These are phyloP conservation scores for Geotrichum restrictum DNA, from an alignment of 1,139 yeast species.

Conservation along the genomic window DNA sequence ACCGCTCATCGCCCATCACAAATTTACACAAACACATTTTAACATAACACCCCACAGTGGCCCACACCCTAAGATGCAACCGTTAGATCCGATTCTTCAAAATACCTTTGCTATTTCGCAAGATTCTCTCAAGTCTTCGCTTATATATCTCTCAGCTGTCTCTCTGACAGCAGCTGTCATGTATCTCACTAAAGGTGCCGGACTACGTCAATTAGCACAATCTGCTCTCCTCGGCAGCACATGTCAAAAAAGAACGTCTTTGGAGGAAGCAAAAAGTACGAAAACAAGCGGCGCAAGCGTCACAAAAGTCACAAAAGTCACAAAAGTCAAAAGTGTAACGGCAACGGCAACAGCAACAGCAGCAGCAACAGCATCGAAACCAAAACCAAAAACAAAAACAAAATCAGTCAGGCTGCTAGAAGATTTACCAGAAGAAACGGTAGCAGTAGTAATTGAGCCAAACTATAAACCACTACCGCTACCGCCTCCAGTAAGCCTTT, in stretches of 20 bases:
- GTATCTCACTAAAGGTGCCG: background rate
- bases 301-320: no score
- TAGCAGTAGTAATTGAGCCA: background rate
- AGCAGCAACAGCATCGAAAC: no score
- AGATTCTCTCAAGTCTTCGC: background rate
- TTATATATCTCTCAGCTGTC: constrained; percentile 3
- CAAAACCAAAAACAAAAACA: no score
- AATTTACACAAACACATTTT: no score
- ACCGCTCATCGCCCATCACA: background rate
- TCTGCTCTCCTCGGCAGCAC: background rate
- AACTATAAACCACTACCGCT: background rate
- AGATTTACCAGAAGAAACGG: background rate
- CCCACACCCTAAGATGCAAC: background rate
- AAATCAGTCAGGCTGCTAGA: background rate
- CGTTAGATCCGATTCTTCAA: background rate
- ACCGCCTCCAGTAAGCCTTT: background rate
- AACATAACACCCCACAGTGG: no score
- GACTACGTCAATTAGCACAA: background rate
- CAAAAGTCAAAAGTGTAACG: no score
- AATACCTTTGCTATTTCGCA: background rate
- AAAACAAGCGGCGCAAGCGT: background rate
- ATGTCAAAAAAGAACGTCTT: no score
- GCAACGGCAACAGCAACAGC: background rate
- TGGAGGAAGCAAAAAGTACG: background rate
- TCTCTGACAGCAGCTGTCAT: background rate